These are phyloP conservation scores for Sisymbrium irio DNA, from an alignment of 345 rosid genomes.

Conservation along the genomic window DNA sequence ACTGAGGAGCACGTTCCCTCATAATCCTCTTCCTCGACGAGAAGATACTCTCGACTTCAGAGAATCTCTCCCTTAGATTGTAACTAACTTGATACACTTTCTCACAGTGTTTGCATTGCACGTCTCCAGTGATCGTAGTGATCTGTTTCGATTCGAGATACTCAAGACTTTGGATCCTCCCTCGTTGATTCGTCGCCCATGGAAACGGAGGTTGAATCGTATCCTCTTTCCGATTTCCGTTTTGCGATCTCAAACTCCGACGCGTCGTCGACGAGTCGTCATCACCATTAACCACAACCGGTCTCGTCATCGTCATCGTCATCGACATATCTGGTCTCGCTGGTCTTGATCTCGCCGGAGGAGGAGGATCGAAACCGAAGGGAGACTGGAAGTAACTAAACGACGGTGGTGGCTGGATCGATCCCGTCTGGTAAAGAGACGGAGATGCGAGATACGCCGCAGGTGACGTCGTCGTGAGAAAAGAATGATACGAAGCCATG, in stretches of 20 bases:
- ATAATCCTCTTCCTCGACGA: constrained; percentile 28
- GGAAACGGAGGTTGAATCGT: constrained; percentile 49
- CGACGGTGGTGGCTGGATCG: neutral
- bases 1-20: constrained; percentile 66
- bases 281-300: no score
- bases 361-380: no score
- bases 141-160: constrained; percentile 41
- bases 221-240: constrained; percentile 30
- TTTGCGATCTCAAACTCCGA: neutral
- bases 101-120: constrained; percentile 75
- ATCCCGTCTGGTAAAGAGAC: neutral
- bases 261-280: no score
- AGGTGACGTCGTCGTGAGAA: neutral
- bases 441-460: neutral
- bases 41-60: constrained; percentile 41
- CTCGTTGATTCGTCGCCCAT: constrained; percentile 64
- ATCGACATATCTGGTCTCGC: no score
- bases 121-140: constrained; percentile 40
- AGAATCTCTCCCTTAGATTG: constrained; percentile 52
- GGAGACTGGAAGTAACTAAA: no score
- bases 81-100: constrained; percentile 42
- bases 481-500: neutral
- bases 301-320: no score
- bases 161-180: constrained; percentile 43
- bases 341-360: neutral